Evolutionary conservation across 805 yeast species (phyloP).

Genomic region (Scheffersomyces spartinae): DNA sequence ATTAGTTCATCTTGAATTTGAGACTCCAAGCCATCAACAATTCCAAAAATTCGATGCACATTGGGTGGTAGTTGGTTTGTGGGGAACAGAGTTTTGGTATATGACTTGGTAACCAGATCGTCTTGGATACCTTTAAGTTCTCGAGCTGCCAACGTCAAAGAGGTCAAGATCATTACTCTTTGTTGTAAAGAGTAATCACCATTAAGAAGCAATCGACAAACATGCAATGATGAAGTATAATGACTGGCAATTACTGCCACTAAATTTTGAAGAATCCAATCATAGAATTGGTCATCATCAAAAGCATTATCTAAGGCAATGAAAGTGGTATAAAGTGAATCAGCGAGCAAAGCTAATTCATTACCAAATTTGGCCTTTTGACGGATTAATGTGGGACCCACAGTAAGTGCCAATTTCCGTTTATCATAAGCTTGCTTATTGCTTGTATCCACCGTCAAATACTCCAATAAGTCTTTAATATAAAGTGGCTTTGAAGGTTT

Average conservation of each 20-base stretch:
- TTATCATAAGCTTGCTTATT: constrained; percentile 37
- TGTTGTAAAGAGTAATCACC: constrained; percentile 81
- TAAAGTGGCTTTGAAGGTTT: constrained; percentile 47
- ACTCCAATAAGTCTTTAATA: constrained; percentile 56
- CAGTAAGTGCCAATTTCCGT: constrained; percentile 35
- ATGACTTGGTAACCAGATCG: constrained; percentile 26
- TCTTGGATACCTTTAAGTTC: constrained; percentile 58
- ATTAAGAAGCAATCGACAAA: constrained; percentile 38
- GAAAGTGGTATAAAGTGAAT: constrained; percentile 38
- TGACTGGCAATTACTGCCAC: constrained; percentile 51
- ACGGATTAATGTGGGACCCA: constrained; percentile 49
- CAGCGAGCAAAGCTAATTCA: constrained; percentile 50
- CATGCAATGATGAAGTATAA: constrained; percentile 29
- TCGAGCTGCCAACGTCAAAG: constrained; percentile 61
- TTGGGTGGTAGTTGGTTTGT: constrained; percentile 34
- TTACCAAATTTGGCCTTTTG: constrained; percentile 48
- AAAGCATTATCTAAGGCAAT: constrained; percentile 45
- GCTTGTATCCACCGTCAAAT: constrained; percentile 34
- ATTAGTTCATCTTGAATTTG: constrained; percentile 23
- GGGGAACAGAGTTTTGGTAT: constrained; percentile 16
- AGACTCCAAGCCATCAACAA: constrained; percentile 8
- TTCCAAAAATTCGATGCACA: constrained; percentile 13
- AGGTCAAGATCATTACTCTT: constrained; percentile 55
- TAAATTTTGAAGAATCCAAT: constrained; percentile 51
- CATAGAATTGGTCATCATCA: constrained; percentile 49